These are phyloP conservation scores for Breynia disticha DNA, from an alignment of 441 rosid species.

Conservation along the genomic window DNA sequence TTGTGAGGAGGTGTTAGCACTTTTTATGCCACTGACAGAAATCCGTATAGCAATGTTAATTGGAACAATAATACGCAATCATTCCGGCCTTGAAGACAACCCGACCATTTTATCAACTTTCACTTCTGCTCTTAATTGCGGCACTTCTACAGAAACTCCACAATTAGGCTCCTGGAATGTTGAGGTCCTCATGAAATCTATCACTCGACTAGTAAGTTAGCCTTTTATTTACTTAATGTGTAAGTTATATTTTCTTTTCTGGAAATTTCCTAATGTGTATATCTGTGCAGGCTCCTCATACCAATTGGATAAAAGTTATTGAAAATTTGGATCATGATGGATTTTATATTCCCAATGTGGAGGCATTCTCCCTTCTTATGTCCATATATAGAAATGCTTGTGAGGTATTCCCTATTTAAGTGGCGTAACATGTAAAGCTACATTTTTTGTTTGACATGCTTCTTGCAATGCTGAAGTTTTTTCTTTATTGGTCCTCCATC, in stretches of 20 bases:
- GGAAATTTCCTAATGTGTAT: neutral
- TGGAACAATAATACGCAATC: constrained; percentile 47
- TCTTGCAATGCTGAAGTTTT: neutral
- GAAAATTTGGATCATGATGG: constrained; percentile 89
- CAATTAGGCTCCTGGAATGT: constrained; percentile 62
- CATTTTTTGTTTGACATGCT: neutral
- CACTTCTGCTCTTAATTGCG: constrained; percentile 60
- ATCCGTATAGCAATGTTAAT: constrained; percentile 60
- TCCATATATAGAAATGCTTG: constrained; percentile 67
- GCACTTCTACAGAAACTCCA: constrained; percentile 44
- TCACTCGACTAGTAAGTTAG: constrained; percentile 66
- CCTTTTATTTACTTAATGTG: constrained; percentile 4
- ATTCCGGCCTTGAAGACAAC: constrained; percentile 58
- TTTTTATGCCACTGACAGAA: constrained; percentile 62
- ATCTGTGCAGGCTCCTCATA: constrained; percentile 68
- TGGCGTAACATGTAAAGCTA: neutral
- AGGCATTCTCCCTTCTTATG: constrained; percentile 83
- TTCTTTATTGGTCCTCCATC: constrained; percentile 11
- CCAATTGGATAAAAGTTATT: constrained; percentile 67
- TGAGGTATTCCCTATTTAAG: constrained; percentile 40
- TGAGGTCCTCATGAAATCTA: constrained; percentile 62
- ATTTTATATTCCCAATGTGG: constrained; percentile 74
- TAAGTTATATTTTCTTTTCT: constrained; percentile 3
- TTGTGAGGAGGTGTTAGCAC: constrained; percentile 75
- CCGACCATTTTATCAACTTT: constrained; percentile 59